These are phyloP conservation scores for Solanum gandarillasii DNA, from an alignment of 257 asterid species.

Conservation along the genomic window DNA sequence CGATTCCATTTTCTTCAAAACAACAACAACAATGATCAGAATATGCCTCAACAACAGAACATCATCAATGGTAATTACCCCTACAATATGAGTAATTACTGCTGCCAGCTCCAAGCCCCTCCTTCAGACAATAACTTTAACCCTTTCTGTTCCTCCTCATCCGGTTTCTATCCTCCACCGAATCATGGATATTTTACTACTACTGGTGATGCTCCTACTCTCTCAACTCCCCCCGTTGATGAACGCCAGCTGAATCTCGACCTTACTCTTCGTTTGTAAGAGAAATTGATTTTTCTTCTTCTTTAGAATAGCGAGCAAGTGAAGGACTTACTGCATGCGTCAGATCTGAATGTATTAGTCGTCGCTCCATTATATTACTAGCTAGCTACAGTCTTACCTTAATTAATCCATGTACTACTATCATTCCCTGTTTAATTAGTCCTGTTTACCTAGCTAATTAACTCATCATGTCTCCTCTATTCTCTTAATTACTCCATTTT, in stretches of 20 bases:
- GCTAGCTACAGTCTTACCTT: not conserved
- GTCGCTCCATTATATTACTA: no score
- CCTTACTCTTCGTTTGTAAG: not conserved
- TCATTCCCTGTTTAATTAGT: not conserved
- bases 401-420: not conserved
- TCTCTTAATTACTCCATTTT: not conserved
- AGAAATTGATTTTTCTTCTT: not conserved
- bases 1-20: not conserved
- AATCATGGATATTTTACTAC: not conserved
- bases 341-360: not conserved
- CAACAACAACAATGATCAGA: not conserved
- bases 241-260: not conserved
- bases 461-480: not conserved
- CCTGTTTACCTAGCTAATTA: no score
- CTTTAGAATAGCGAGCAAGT: not conserved
- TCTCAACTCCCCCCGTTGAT: not conserved
- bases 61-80: not conserved
- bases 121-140: not conserved
- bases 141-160: not conserved
- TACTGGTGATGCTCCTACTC: not conserved
- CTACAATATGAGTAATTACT: not conserved
- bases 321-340: not conserved
- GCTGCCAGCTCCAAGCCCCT: not conserved
- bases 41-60: not conserved
- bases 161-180: not conserved